Evolutionary conservation across 495 filamentous ascomycete species (phyloP).

Genomic region (Tuber melanosporum): DNA sequence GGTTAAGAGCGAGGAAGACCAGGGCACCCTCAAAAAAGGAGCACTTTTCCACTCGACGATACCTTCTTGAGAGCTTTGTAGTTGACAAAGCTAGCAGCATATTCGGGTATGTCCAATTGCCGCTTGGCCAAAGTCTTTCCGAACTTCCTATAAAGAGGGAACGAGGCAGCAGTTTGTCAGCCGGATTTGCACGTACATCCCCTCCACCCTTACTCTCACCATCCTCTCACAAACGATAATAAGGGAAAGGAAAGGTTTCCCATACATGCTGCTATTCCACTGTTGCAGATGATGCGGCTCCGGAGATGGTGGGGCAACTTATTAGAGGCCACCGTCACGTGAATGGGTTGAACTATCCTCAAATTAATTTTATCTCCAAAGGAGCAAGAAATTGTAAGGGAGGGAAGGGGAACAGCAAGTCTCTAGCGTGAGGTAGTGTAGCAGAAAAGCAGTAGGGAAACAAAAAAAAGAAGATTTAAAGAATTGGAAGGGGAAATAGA

Average conservation of each 20-base stretch:
- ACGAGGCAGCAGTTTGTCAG: not conserved
- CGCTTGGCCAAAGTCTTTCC: slow-evolving; percentile 98
- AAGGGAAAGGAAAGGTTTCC: slow-evolving; percentile 13
- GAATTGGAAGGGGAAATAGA: not conserved
- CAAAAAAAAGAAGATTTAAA: not conserved
- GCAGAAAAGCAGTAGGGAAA: not conserved
- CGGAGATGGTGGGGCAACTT: slow-evolving; percentile 34
- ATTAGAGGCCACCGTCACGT: slow-evolving; percentile 33
- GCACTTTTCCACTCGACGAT: slow-evolving; percentile 15
- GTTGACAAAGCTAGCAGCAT: slow-evolving; percentile 97
- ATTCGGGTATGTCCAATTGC: slow-evolving; percentile 97
- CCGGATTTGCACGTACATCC: not conserved
- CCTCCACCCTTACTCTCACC: not conserved
- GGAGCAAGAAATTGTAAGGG: not conserved
- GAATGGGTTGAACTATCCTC: slow-evolving; percentile 7
- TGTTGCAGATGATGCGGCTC: slow-evolving; percentile 34
- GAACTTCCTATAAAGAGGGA: slow-evolving; percentile 71
- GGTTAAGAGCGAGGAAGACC: not conserved
- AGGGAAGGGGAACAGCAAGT: not conserved
- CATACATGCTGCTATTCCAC: slow-evolving; percentile 29
- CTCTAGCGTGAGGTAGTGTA: not conserved
- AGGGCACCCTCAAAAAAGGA: not conserved
- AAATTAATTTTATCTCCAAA: not conserved
- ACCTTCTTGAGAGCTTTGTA: slow-evolving; percentile 99
- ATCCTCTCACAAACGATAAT: not conserved